These are phyloP conservation scores for Xerocomellus chrysenteron DNA, from an alignment of 768 basidiomycete species.

Conservation along the genomic window DNA sequence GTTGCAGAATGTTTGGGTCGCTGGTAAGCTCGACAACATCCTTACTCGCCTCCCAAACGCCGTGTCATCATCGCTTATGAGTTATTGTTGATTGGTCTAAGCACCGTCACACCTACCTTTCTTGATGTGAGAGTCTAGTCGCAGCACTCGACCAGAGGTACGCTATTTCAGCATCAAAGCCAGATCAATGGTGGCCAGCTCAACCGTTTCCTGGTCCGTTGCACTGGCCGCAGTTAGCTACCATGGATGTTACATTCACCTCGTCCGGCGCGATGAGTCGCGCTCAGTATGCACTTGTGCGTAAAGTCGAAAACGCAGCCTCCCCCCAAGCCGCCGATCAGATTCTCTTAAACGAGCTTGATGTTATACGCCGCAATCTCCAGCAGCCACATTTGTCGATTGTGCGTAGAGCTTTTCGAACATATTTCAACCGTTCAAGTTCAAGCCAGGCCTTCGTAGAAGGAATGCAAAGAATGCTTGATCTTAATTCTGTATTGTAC, in stretches of 20 bases:
- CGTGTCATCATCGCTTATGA: background rate
- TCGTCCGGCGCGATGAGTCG: constrained; percentile 78
- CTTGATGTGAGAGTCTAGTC: background rate
- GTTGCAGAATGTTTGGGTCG: constrained; percentile 6
- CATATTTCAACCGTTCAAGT: constrained; percentile 1
- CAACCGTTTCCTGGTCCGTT: background rate
- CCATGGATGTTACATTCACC: constrained; percentile 76
- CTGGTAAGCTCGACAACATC: background rate
- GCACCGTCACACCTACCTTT: background rate
- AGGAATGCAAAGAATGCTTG: constrained; percentile 62
- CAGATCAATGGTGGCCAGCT: background rate
- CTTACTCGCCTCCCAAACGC: background rate
- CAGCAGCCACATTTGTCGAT: constrained; percentile 47
- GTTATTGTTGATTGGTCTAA: background rate
- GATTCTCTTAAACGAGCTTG: constrained; percentile 57
- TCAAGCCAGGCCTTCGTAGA: constrained; percentile 39
- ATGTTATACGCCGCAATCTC: constrained; percentile 53
- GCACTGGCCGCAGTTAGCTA: background rate
- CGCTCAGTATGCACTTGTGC: constrained; percentile 72
- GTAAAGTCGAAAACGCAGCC: constrained; percentile 62
- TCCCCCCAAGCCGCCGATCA: constrained; percentile 62
- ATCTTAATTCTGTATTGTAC: constrained; percentile 71
- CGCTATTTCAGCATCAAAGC: constrained; percentile 7
- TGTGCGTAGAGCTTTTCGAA: constrained; percentile 42
- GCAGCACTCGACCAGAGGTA: constrained; percentile 18